Percentiles rank a stretch among this genome's conserved stretches.
phyloP scores from a whole-genome alignment of 2,329 filamentous ascomycete genomes.

The Bipolaris bicolor region DNA sequence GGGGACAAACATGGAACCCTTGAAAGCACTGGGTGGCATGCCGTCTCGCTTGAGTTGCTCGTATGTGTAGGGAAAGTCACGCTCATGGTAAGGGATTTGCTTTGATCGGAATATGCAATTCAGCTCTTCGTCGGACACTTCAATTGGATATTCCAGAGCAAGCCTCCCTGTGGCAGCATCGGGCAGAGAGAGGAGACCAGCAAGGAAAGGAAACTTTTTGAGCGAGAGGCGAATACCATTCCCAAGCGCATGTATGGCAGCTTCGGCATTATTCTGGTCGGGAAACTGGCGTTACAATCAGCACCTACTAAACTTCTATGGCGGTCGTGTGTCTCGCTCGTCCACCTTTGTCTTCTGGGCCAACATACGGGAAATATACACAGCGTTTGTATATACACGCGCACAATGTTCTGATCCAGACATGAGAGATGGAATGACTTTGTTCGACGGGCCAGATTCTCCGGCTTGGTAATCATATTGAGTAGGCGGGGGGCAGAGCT shows the following conservation, averaged over 20 bases:
- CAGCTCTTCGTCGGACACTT: constrained; percentile 25
- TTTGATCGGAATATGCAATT: constrained; percentile 31
- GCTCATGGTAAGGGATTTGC: constrained; percentile 22
- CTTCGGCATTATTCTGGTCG: constrained; percentile 33
- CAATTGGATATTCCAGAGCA: constrained; percentile 32
- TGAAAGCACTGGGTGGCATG: constrained; percentile 44
- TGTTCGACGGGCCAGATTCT: constrained; percentile 23
- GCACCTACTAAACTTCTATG: not conserved
- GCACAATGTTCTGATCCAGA: constrained; percentile 41
- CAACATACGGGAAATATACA: constrained; percentile 37
- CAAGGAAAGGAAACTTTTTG: constrained; percentile 38
- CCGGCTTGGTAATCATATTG: constrained; percentile 38
- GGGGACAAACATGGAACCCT: constrained; percentile 37
- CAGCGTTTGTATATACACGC: constrained; percentile 42
- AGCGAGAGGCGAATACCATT: constrained; percentile 34
- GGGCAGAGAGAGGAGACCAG: constrained; percentile 37
- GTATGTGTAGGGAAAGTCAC: constrained; percentile 34
- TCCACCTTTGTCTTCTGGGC: not conserved
- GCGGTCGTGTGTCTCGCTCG: no score
- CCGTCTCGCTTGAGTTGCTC: constrained; percentile 37
- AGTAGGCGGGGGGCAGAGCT: constrained; percentile 23
- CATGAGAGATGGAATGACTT: constrained; percentile 38
- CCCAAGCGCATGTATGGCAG: constrained; percentile 34
- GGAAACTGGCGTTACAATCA: constrained; percentile 28
- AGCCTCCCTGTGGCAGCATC: constrained; percentile 34